A percentile compares a stretch with the other conserved stretches of the same genome.
phyloP scores from a whole-genome alignment of 2,329 filamentous ascomycete species.

The Tolypocladium sp. region DNA sequence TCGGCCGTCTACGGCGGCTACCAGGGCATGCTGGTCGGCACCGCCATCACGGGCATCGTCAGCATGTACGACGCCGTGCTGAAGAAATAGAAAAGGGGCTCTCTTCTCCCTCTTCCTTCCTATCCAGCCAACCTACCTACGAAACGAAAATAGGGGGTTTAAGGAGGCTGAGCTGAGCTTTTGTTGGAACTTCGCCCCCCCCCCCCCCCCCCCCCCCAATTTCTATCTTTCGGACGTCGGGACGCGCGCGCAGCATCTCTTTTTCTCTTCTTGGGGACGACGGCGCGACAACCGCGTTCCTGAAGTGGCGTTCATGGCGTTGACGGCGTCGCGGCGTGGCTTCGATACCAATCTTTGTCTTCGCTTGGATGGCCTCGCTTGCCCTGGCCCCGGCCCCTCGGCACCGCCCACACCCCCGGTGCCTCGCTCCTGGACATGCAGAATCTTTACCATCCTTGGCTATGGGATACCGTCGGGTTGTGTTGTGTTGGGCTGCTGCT shows the following conservation, averaged over 20 bases:
- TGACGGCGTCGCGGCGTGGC: constrained; percentile 17
- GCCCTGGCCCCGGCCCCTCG: background rate
- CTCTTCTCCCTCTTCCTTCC: background rate
- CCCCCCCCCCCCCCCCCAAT: too few relatives aligned
- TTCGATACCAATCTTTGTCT: constrained; percentile 18
- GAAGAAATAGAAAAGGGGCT: constrained; percentile 39
- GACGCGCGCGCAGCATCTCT: background rate
- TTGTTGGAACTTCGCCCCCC: background rate
- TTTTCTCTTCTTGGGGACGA: constrained; percentile 3
- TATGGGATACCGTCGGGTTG: background rate
- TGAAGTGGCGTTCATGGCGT: constrained; percentile 19
- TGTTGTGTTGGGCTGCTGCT: background rate
- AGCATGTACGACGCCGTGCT: constrained; percentile 72
- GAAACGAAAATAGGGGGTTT: background rate
- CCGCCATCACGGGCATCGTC: constrained; percentile 57
- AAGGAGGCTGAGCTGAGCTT: background rate
- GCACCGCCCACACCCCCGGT: background rate
- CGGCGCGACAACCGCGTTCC: constrained; percentile 1
- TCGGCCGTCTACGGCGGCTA: constrained; percentile 62
- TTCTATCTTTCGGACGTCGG: background rate
- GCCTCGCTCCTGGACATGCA: background rate
- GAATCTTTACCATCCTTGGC: background rate
- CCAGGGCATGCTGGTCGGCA: constrained; percentile 58
- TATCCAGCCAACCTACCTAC: background rate
- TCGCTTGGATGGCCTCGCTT: background rate